Conservation (phyloP, 257 asterid genomes). For the Echium plantagineum region DNA sequence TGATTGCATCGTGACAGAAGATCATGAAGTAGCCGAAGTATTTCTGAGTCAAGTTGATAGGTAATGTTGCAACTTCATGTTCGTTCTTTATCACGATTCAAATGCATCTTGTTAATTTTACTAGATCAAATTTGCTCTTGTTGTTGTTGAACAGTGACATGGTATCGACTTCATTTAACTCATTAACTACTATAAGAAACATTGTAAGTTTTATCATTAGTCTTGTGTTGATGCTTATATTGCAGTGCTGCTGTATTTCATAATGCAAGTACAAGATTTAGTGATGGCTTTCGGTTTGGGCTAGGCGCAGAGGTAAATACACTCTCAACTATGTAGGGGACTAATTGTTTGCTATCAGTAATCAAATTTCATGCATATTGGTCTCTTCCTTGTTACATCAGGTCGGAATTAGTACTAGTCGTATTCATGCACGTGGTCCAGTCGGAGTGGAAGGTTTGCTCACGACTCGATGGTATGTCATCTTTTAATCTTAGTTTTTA, state of each 20-base stretch:
- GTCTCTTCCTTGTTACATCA: slow-evolving; percentile 17
- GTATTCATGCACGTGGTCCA: slow-evolving; percentile 98
- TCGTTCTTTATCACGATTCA: not conserved
- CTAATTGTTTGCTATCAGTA: not conserved
- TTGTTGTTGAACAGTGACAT: too few relatives aligned
- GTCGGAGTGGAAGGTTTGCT: slow-evolving; percentile 96
- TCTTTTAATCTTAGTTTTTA: not conserved
- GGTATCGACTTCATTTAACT: not conserved
- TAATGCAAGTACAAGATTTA: slow-evolving; percentile 87
- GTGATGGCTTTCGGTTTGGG: slow-evolving; percentile 93
- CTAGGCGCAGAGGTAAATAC: slow-evolving; percentile 86
- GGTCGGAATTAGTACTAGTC: slow-evolving; percentile 96
- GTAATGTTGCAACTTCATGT: slow-evolving; percentile 12
- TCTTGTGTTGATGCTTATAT: slow-evolving; percentile 4
- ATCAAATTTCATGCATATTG: not conserved
- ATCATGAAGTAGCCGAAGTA: slow-evolving; percentile 54
- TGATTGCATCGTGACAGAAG: slow-evolving; percentile 75
- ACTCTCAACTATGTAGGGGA: not conserved
- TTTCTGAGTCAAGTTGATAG: slow-evolving; percentile 62
- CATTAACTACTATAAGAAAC: not conserved
- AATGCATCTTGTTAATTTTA: not conserved
- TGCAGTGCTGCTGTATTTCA: slow-evolving; percentile 91
- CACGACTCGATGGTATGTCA: slow-evolving; percentile 73
- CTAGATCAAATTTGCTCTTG: not conserved
- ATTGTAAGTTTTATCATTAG: not conserved